A percentile compares a stretch with the other conserved stretches of the same genome.
Evolutionary conservation across 2,329 filamentous ascomycete species (phyloP).

Genomic region (Claviceps africana): DNA sequence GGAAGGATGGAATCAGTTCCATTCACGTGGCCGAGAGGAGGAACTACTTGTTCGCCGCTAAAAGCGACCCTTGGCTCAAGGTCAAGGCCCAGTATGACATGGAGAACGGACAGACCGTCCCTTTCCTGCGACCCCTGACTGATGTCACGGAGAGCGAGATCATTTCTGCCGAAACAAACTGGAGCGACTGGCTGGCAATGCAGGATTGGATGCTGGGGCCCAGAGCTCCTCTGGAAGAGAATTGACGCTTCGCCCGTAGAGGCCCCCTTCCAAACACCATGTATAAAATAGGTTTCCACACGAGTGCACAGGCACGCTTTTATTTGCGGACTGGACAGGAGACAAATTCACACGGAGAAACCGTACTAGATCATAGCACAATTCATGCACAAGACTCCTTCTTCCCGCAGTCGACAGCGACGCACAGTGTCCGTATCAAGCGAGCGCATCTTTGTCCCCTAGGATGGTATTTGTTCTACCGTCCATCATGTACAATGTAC

Average conservation of each 20-base stretch:
- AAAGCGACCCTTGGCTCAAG: conserved; percentile 77
- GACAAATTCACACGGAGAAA: too few species aligned
- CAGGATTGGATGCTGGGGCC: conserved; percentile 98
- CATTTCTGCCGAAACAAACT: conserved; percentile 63
- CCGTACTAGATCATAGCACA: too few species aligned
- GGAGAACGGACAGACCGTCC: conserved; percentile 66
- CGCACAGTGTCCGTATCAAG: too few species aligned
- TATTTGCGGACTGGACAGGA: too few species aligned
- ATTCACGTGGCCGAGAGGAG: conserved; percentile 80
- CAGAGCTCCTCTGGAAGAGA: conserved; percentile 40
- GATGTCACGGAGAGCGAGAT: conserved; percentile 68
- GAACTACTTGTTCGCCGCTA: conserved; percentile 91
- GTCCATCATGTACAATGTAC: not conserved
- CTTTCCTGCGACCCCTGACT: conserved; percentile 75
- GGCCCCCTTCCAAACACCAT: not conserved
- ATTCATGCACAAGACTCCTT: too few species aligned
- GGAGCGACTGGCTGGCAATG: conserved; percentile 94
- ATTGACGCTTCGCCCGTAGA: not conserved
- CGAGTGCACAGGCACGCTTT: not conserved
- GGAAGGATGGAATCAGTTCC: conserved; percentile 63
- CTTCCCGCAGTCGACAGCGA: too few species aligned
- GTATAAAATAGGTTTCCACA: not conserved
- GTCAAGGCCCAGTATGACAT: conserved; percentile 90
- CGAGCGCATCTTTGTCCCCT: too few species aligned
- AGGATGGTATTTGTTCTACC: too few species aligned